A percentile compares a stretch with the other conserved stretches of the same genome.
Evolutionary conservation across 257 asterid species (phyloP).

Genomic region (Fraxinus anomala): DNA sequence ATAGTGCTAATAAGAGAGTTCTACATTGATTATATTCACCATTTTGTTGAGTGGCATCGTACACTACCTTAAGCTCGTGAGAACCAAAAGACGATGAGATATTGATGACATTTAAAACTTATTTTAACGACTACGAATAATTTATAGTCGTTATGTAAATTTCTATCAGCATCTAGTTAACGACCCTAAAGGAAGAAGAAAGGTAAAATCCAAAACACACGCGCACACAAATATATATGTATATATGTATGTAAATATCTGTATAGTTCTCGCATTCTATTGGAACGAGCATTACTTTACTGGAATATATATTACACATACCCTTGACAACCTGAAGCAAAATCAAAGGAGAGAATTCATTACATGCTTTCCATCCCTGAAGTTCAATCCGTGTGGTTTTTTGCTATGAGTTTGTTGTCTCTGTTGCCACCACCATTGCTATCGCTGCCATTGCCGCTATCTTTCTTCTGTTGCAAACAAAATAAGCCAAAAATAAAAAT

Average conservation of each 20-base stretch:
- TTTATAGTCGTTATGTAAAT: neutral
- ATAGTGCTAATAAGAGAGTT: too few relatives aligned
- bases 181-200: too few relatives aligned
- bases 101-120: neutral
- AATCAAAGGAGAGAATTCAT: constrained; percentile 14
- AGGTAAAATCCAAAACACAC: too few relatives aligned
- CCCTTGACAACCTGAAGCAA: constrained; percentile 77
- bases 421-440: constrained; percentile 35
- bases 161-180: neutral
- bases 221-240: constrained; percentile 39
- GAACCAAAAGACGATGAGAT: neutral
- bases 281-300: constrained; percentile 81
- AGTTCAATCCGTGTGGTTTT: constrained; percentile 60
- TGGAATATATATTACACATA: constrained; percentile 72
- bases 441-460: constrained; percentile 3
- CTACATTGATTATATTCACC: too few relatives aligned
- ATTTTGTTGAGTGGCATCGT: too few relatives aligned
- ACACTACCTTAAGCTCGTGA: constrained; percentile 5
- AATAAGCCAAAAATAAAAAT: constrained; percentile 59
- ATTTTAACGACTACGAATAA: too few relatives aligned
- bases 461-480: constrained; percentile 61
- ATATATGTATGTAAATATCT: too few relatives aligned
- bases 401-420: constrained; percentile 36
- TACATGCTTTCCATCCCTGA: constrained; percentile 25
- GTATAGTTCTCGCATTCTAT: constrained; percentile 60